These are phyloP conservation scores for Melastoma candidum DNA, from an alignment of 441 rosid species.

Conservation along the genomic window DNA sequence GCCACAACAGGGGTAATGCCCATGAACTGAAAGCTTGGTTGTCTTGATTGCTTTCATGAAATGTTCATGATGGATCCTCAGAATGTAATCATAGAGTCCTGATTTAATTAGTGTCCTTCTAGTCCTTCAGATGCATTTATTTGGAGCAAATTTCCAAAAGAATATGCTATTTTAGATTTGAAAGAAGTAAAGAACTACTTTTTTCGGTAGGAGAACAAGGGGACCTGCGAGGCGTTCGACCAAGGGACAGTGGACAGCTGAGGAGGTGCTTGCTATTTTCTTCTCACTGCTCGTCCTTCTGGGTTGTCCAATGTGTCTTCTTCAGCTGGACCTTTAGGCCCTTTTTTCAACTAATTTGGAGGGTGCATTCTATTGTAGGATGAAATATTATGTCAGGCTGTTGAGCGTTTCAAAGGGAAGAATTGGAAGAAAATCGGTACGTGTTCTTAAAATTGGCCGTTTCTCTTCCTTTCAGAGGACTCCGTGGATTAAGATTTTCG, in stretches of 20 bases:
- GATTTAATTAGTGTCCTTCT: background rate
- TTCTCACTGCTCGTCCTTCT: background rate
- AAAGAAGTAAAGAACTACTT: background rate
- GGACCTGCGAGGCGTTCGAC: constrained; percentile 98
- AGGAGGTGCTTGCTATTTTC: constrained; percentile 48
- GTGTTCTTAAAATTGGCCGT: constrained; percentile 2
- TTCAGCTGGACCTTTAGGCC: background rate
- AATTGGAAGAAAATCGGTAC: constrained; percentile 99
- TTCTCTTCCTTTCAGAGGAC: constrained; percentile 1
- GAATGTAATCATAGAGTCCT: background rate
- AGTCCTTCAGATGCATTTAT: background rate
- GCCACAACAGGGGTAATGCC: constrained; percentile 60
- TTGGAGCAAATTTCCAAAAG: background rate
- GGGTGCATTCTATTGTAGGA: constrained; percentile 33
- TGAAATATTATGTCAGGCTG: constrained; percentile 84
- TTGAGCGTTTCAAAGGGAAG: constrained; percentile 91
- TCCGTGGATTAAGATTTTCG: too few species aligned
- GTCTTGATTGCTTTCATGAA: background rate
- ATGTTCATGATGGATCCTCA: background rate
- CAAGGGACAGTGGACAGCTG: constrained; percentile 98
- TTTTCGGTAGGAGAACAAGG: constrained; percentile 64
- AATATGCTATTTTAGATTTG: background rate
- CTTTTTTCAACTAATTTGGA: background rate
- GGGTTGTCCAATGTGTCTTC: constrained; percentile 2
- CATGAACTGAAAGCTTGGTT: background rate